Evolutionary conservation across 2,329 filamentous ascomycete genomes (phyloP), one percentile per base, ranked within the genome.

Genomic region (Pestalotiopsis sp.): DNA sequence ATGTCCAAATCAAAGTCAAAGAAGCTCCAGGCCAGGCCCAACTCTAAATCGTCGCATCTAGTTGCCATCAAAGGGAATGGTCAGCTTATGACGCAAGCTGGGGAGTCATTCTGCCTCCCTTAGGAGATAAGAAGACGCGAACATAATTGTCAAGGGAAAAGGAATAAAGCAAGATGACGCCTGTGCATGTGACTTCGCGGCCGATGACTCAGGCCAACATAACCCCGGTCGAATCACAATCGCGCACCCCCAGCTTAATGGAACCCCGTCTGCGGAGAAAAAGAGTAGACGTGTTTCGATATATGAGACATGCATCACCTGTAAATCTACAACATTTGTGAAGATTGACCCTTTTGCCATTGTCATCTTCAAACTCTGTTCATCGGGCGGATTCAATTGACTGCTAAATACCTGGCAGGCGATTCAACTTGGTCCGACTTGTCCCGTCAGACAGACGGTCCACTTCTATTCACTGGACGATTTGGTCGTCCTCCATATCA

Each of bases 171-270:
- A 12, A 58, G 52, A 49, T 59, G 38, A 67, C 65, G 65, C 65
- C 65, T 59, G 65, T 13, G 65, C 65, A 67, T 67, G 65, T 67
- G 65, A 67, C 65, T 67, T 67, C 65, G 65, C 49, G 65, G 63
- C 63, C 63, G 63, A 49, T 66, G 63, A 66, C 45, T 66, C 63
- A 56, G 63, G 45, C 31, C 49, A 57, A 25, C 45, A 36, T 36
- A 36, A 36, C 25, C 25, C 52, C 41, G 13, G n/a, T 57, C 63
- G 25, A 41, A 66, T 57, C 65, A 61, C 56, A 23, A 2, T 20
- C 36, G 14, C n/a, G 65, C 65, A 36, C 25, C 45, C 45, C 20
- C 31, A 36, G 31, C 31, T 36, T 6, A 36, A 36, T 7, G 31
- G 1, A n/a, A 52, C n/a, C 45, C 45, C 45, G 45, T 52, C 45